Conservation (phyloP, 805 yeast species). For the Wickerhamiella kazuoi region DNA sequence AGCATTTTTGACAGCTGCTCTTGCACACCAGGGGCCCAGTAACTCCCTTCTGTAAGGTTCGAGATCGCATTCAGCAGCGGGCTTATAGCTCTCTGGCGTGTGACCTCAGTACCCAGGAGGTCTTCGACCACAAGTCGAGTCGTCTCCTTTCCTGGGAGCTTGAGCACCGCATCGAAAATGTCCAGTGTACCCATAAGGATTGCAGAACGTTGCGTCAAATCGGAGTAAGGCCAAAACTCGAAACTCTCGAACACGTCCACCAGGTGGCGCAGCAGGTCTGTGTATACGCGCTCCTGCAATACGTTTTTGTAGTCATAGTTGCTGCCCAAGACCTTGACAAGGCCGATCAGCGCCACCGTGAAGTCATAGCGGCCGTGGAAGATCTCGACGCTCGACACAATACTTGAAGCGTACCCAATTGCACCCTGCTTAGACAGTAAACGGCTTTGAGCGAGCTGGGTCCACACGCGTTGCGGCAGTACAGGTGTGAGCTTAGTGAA, state of each 20-base stretch:
- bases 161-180: constrained; percentile 37
- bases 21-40: too few relatives aligned
- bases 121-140: constrained; percentile 34
- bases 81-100: constrained; percentile 34
- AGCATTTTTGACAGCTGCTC: constrained; percentile 36
- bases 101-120: constrained; percentile 36
- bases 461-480: constrained; percentile 59
- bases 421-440: constrained; percentile 43
- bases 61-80: constrained; percentile 37
- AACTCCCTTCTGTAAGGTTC: constrained; percentile 22
- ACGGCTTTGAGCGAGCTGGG: constrained; percentile 49
- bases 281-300: constrained; percentile 11
- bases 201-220: constrained; percentile 38
- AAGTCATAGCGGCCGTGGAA: constrained; percentile 49
- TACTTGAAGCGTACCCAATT: constrained; percentile 43
- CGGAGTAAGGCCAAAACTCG: constrained; percentile 46
- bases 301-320: constrained; percentile 23
- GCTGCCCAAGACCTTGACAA: constrained; percentile 35
- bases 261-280: constrained; percentile 16
- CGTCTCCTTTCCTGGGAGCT: constrained; percentile 38
- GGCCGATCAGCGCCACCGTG: constrained; percentile 39
- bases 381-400: constrained; percentile 58
- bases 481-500: constrained; percentile 31
- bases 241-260: constrained; percentile 62
- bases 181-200: constrained; percentile 39